Conservation (phyloP, 108 stramenopile species). For the Cylindrotheca fusiformis region DNA sequence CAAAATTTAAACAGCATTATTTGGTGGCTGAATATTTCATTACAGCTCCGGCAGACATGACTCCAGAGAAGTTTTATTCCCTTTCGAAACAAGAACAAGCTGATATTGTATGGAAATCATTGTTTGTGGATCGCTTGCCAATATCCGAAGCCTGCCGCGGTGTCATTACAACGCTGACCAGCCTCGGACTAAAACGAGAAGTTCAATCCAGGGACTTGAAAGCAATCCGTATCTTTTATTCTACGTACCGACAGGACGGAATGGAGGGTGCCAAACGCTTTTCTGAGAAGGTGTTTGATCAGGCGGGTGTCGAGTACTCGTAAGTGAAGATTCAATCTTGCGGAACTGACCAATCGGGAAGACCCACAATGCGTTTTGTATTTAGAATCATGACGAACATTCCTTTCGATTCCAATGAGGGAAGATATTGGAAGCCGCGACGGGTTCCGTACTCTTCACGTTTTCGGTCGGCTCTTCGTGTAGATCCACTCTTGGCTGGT, state of each 20-base stretch:
- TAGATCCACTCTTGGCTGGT: slow-evolving; percentile 86
- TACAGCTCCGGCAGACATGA: slow-evolving; percentile 63
- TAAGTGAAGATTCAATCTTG: no score
- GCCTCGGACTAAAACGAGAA: slow-evolving; percentile 52
- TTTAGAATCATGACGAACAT: slow-evolving; percentile 87
- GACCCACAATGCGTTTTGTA: no score
- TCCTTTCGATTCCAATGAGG: slow-evolving; percentile 83
- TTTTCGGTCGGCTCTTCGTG: slow-evolving; percentile 84
- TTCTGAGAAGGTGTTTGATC: slow-evolving; percentile 47
- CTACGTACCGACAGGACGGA: slow-evolving; percentile 44
- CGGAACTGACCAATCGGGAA: no score
- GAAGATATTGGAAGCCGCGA: slow-evolving; percentile 71
- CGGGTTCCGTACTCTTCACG: slow-evolving; percentile 40
- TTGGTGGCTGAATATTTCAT: slow-evolving; percentile 89
- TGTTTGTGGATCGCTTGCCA: slow-evolving; percentile 79
- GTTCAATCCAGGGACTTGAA: slow-evolving; percentile 57
- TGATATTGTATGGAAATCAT: slow-evolving; percentile 76
- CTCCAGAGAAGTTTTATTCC: slow-evolving; percentile 62
- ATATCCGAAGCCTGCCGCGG: slow-evolving; percentile 88
- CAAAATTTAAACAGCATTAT: slow-evolving; percentile 54
- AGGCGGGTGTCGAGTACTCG: slow-evolving; percentile 73
- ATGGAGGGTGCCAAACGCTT: slow-evolving; percentile 49
- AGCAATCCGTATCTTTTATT: slow-evolving; percentile 62
- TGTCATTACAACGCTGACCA: slow-evolving; percentile 68
- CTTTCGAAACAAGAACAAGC: slow-evolving; percentile 63